Conservation (phyloP, 495 filamentous ascomycete species). For the Trichoderma erinaceum region DNA sequence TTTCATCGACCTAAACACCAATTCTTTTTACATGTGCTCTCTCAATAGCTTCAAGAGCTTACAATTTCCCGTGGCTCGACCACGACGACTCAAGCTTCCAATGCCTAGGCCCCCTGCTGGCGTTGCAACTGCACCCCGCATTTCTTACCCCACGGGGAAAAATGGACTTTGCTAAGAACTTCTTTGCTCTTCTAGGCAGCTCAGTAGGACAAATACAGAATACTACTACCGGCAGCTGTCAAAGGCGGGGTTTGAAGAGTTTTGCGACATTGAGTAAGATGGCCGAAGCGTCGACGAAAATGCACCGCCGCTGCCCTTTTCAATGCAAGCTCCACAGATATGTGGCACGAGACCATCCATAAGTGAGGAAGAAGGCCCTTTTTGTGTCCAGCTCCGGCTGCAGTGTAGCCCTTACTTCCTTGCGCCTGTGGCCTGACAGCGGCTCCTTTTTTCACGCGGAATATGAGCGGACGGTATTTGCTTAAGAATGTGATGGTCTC, state of each 20-base stretch:
- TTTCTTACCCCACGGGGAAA: conserved; percentile 16
- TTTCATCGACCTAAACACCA: not conserved
- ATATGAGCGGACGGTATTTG: not conserved
- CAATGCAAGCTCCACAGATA: not conserved
- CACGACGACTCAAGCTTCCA: not conserved
- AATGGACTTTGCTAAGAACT: not conserved
- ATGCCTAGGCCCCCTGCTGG: not conserved
- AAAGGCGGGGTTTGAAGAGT: not conserved
- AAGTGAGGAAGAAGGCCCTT: not conserved
- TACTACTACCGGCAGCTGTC: not conserved
- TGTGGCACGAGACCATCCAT: not conserved
- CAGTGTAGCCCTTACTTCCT: not conserved
- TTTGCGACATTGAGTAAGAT: not conserved
- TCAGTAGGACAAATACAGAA: not conserved
- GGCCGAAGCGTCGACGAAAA: not conserved
- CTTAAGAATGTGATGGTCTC: not conserved
- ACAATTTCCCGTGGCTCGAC: not conserved
- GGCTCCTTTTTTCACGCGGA: not conserved
- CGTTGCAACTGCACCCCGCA: conserved; percentile 2
- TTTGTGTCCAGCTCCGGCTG: too few relatives aligned
- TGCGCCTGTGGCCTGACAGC: not conserved
- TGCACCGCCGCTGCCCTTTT: not conserved
- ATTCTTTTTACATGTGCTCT: conserved; percentile 1
- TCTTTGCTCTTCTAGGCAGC: conserved; percentile 9
- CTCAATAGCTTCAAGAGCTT: not conserved